phyloP scores from a whole-genome alignment of 106 monocot genomes.

The Allium sativum region DNA sequence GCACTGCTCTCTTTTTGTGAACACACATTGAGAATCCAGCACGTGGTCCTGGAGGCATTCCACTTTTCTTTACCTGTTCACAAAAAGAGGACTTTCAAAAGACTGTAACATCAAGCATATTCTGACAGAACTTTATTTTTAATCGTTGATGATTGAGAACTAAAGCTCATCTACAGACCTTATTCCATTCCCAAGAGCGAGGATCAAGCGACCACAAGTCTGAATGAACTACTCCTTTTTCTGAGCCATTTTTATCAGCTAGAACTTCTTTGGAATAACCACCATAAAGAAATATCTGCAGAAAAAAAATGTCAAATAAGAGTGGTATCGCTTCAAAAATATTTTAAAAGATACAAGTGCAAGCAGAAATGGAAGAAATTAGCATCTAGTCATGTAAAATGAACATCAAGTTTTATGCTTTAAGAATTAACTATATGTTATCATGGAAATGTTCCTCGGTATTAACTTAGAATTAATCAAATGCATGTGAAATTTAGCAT shows the following conservation, averaged over 20 bases:
- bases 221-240: slow-evolving; percentile 94
- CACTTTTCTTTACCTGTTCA: slow-evolving; percentile 70
- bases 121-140: not conserved
- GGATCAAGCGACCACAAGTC: slow-evolving; percentile 98
- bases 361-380: too few relatives aligned
- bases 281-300: slow-evolving; percentile 88
- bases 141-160: not conserved
- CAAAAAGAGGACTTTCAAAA: not conserved
- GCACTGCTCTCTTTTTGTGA: slow-evolving; percentile 85
- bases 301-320: not conserved
- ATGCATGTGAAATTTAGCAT: too few relatives aligned
- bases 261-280: slow-evolving; percentile 80
- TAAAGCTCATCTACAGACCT: slow-evolving; percentile 24
- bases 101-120: not conserved
- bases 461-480: too few relatives aligned
- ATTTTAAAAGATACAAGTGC: too few relatives aligned
- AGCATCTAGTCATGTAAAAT: too few relatives aligned
- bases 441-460: too few relatives aligned
- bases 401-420: too few relatives aligned
- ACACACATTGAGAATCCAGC: slow-evolving; percentile 95
- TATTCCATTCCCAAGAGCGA: slow-evolving; percentile 92
- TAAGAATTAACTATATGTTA: too few relatives aligned
- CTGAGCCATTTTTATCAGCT: slow-evolving; percentile 69
- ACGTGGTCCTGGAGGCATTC: slow-evolving; percentile 96
- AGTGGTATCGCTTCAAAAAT: too few relatives aligned